Conservation (phyloP, 805 yeast species). For the Kodamaea hsintzibuensis region DNA sequence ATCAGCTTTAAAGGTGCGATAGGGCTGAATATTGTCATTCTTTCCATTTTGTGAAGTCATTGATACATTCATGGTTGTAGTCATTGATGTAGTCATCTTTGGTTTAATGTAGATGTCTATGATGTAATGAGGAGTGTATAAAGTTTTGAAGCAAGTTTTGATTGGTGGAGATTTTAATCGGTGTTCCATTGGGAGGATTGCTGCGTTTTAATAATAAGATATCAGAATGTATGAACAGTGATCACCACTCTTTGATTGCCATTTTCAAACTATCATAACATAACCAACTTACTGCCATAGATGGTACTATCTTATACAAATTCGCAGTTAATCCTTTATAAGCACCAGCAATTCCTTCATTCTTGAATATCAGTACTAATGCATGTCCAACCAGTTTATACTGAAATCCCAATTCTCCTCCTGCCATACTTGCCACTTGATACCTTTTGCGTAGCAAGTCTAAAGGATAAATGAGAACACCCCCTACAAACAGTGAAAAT, state of each 20-base stretch:
- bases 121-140: neutral
- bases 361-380: constrained; percentile 59
- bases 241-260: constrained; percentile 29
- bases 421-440: constrained; percentile 85
- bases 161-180: neutral
- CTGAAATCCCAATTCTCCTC: constrained; percentile 75
- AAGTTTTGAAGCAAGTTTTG: neutral
- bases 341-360: constrained; percentile 74
- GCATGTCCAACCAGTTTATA: constrained; percentile 81
- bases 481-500: constrained; percentile 84
- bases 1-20: too few species aligned
- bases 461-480: constrained; percentile 86
- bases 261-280: constrained; percentile 73
- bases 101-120: neutral
- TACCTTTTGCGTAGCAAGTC: constrained; percentile 86
- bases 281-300: constrained; percentile 96
- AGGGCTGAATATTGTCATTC: neutral
- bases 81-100: neutral
- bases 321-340: constrained; percentile 79
- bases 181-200: neutral
- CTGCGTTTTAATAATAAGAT: neutral
- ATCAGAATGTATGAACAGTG: neutral
- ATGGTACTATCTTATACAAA: constrained; percentile 85
- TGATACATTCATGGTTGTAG: neutral
- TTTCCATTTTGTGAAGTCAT: neutral